Evolutionary conservation across 805 yeast species (phyloP).

Genomic region (Grigorovia transvaalensis): DNA sequence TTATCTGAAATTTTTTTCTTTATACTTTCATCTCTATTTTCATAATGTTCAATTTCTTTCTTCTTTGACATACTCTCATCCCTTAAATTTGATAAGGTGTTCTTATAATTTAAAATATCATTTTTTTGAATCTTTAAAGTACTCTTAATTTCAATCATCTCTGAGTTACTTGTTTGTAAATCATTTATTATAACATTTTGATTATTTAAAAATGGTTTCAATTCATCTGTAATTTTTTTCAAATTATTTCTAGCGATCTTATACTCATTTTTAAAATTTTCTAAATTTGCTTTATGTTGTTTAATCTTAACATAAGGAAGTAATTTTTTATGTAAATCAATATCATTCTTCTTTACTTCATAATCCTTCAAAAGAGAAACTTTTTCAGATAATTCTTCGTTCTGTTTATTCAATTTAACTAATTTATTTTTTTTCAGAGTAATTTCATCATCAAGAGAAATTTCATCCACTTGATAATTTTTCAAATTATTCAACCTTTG

Average conservation of each 20-base stretch:
- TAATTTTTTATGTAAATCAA: slow-evolving; percentile 38
- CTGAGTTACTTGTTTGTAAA: slow-evolving; percentile 6
- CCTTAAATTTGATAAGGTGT: slow-evolving; percentile 10
- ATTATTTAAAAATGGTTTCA: slow-evolving; percentile 22
- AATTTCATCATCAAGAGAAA: slow-evolving; percentile 30
- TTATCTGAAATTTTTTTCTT: slow-evolving; percentile 7
- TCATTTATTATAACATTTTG: slow-evolving; percentile 22
- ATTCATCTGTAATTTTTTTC: slow-evolving; percentile 16
- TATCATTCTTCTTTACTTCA: slow-evolving; percentile 36
- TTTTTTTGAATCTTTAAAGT: slow-evolving; percentile 1
- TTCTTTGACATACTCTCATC: slow-evolving; percentile 12
- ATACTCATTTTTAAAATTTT: slow-evolving; percentile 19
- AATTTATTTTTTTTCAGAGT: slow-evolving; percentile 23
- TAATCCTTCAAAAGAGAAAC: slow-evolving; percentile 40
- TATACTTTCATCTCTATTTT: slow-evolving; percentile 14
- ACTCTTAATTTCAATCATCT: slow-evolving; percentile 3
- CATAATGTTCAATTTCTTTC: slow-evolving; percentile 13
- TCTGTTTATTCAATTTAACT: slow-evolving; percentile 28
- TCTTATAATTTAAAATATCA: slow-evolving; percentile 3
- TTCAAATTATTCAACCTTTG: slow-evolving; percentile 48
- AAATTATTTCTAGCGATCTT: slow-evolving; percentile 22
- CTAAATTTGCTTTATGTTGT: slow-evolving; percentile 28
- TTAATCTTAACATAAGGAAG: slow-evolving; percentile 41
- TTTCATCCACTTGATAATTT: slow-evolving; percentile 37
- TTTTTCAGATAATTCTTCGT: slow-evolving; percentile 35